Evolutionary conservation across 371 early-diverging fungal genomes (phyloP).

Genomic region (Synchytrium microbalum): DNA sequence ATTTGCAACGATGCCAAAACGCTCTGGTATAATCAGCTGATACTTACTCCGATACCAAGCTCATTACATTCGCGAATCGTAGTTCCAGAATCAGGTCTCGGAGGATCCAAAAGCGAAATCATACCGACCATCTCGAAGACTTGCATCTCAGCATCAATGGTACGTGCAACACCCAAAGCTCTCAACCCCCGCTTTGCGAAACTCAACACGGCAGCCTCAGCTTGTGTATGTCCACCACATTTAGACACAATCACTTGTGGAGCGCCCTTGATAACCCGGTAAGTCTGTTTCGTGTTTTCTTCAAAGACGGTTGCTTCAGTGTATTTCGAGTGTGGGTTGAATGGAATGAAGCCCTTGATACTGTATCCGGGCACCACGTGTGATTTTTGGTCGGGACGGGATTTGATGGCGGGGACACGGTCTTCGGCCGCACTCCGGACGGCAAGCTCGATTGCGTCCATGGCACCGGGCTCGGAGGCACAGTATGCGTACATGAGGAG

Average conservation of each 20-base stretch:
- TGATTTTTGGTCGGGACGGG: constrained; percentile 22
- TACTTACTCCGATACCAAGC: constrained; percentile 29
- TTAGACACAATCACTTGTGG: constrained; percentile 68
- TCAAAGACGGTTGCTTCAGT: constrained; percentile 72
- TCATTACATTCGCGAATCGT: neutral
- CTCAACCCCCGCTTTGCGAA: constrained; percentile 87
- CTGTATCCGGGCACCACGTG: constrained; percentile 64
- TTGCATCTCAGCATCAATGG: constrained; percentile 40
- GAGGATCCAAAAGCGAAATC: constrained; percentile 5
- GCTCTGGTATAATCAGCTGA: too few relatives aligned
- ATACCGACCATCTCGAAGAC: constrained; percentile 9
- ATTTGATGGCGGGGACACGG: constrained; percentile 4
- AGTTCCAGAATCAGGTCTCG: neutral
- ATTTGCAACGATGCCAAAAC: too few relatives aligned
- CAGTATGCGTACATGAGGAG: constrained; percentile 78
- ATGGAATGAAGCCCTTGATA: constrained; percentile 69
- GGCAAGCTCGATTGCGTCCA: constrained; percentile 86
- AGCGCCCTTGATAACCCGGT: constrained; percentile 85
- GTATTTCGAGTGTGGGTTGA: constrained; percentile 79
- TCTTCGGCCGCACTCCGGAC: constrained; percentile 44
- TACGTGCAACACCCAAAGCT: constrained; percentile 85
- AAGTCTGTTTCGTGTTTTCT: constrained; percentile 48
- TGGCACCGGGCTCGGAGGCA: constrained; percentile 82
- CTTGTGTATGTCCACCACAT: too few relatives aligned
- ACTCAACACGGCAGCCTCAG: constrained; percentile 13